These are phyloP conservation scores for Russula sp. DNA, from an alignment of 768 basidiomycete species.

Conservation along the genomic window DNA sequence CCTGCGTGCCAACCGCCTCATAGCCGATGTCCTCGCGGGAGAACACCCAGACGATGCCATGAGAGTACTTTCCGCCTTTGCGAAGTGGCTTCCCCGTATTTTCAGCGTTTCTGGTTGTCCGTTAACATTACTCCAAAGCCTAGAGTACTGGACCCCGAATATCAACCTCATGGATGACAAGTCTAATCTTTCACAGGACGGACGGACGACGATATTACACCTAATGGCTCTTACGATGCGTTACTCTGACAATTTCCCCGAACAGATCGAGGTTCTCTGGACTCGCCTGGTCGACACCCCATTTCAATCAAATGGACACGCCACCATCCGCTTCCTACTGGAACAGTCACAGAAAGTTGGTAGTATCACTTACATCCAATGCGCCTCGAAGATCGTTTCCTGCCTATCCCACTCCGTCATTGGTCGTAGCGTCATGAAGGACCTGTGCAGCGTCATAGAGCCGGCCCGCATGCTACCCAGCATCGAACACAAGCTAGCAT, in stretches of 20 bases:
- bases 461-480: conserved; percentile 80
- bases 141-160: conserved; percentile 82
- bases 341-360: conserved; percentile 86
- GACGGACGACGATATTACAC: conserved; percentile 68
- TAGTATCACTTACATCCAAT: conserved; percentile 70
- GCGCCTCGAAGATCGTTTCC: conserved; percentile 78
- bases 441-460: conserved; percentile 81
- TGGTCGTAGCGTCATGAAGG: conserved; percentile 72
- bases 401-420: conserved; percentile 76
- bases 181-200: conserved; percentile 54
- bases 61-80: conserved; percentile 65
- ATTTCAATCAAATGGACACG: conserved; percentile 70
- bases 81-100: conserved; percentile 67
- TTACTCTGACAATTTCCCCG: conserved; percentile 68
- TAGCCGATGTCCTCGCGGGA: conserved; percentile 75
- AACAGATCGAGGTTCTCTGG: conserved; percentile 81
- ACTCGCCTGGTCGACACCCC: conserved; percentile 69
- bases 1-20: conserved; percentile 71
- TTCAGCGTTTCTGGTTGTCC: conserved; percentile 49
- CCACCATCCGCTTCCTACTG: conserved; percentile 76
- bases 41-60: conserved; percentile 67
- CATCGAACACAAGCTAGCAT: conserved; percentile 65
- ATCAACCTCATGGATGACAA: conserved; percentile 68
- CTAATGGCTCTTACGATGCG: conserved; percentile 79
- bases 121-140: conserved; percentile 66